Conservation (phyloP, 2,329 filamentous ascomycete genomes). For the Cercospora sp. region DNA sequence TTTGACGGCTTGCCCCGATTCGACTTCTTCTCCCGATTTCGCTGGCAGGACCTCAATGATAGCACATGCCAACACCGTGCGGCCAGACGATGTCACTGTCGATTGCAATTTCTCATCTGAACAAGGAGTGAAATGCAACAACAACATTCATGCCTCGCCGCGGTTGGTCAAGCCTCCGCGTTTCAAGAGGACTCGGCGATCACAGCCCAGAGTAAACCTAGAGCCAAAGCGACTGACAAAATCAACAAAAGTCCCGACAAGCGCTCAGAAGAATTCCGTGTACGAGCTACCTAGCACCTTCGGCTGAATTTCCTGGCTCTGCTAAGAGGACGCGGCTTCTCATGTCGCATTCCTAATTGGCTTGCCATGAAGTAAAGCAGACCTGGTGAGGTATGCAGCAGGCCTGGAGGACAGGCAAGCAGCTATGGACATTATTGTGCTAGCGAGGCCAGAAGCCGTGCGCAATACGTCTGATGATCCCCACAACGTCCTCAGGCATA, state of each 20-base stretch:
- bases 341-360: background rate
- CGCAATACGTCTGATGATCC: background rate
- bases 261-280: background rate
- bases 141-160: background rate
- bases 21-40: background rate
- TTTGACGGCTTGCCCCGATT: background rate
- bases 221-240: background rate
- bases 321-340: background rate
- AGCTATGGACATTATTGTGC: background rate
- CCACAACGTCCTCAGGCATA: background rate
- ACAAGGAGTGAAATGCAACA: background rate
- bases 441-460: background rate
- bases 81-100: background rate
- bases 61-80: background rate
- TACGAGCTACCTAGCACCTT: background rate
- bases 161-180: background rate
- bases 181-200: background rate
- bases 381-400: background rate
- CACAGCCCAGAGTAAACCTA: background rate
- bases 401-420: background rate
- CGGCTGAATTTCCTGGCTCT: background rate
- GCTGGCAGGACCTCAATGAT: background rate
- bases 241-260: background rate
- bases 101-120: background rate
- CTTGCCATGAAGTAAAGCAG: background rate